Evolutionary conservation across 805 yeast species (phyloP), one percentile per base, ranked within the genome.

Genomic region (Dipodascus geniculatus): DNA sequence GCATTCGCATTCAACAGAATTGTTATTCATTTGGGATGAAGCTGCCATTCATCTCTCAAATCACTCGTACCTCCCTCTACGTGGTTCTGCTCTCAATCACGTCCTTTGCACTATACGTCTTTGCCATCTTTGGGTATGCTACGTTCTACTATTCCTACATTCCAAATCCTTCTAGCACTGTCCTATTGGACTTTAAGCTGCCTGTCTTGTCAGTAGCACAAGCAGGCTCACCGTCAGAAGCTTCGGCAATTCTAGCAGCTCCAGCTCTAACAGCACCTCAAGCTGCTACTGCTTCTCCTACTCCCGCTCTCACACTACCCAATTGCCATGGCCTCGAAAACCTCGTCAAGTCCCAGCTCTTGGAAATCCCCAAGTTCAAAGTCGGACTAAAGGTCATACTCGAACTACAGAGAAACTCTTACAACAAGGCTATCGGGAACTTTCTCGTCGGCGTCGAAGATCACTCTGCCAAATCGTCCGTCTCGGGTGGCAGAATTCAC

Each of bases 351-450:
- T 52, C 28, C 38, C 50, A 47, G 35, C 22, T 48, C 24, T 42
- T 42, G 38, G 14, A 48, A 38, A 3, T 51, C 52, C 4, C 22
- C 52, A 22, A 33, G 33, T 11, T 31, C 52, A 2, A 14, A 42
- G 70, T 68, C 53, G 54, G 57, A 22, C 56, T 70, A 14, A 52
- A 53, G 2, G 58, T 70, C 9, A 55, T 52, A 23, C 58, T 70
- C 22, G 56, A 53, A 23, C 55, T 68, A 48, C 73, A 72, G 3
- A 60, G 69, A 19, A 56, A 58, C n/a, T 55, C 54, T 2, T 55
- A 55, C 50, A 70, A 70, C 54, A 55, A 54, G 33, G 57, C 58
- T 3, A 38, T 61, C 14, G 71, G 71, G 24, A 69, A 68, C 55
- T 69, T 70, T 56, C 59, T 63, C 62, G 60, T 66, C 20, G 44